Percentiles rank a stretch among this genome's conserved stretches.
These are phyloP conservation scores for Abrus precatorius DNA, from an alignment of 306 rosid species.

Conservation along the genomic window DNA sequence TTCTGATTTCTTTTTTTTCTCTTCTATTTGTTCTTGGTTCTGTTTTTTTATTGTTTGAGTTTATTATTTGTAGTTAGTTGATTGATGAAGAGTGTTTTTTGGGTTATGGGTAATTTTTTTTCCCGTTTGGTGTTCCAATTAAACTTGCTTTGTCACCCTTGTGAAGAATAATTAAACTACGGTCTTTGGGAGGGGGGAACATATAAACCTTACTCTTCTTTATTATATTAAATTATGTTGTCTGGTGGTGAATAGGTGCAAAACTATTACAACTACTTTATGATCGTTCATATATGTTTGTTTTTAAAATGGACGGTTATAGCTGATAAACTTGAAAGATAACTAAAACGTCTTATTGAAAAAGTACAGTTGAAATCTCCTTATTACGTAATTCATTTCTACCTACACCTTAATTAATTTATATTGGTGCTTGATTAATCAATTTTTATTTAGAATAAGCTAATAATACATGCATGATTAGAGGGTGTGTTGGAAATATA, in stretches of 20 bases:
- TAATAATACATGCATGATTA: neutral
- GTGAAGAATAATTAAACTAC: neutral
- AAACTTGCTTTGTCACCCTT: neutral
- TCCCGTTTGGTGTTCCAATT: neutral
- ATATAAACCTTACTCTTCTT: neutral
- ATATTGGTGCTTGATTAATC: neutral
- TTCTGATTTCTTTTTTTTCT: neutral
- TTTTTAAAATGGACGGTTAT: slow-evolving; percentile 1
- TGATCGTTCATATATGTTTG: neutral
- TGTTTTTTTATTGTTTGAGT: neutral
- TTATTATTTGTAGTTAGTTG: neutral
- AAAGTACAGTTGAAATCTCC: neutral
- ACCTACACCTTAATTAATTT: neutral
- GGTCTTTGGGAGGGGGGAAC: neutral
- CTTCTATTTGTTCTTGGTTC: neutral
- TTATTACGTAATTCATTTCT: neutral
- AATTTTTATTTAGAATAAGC: neutral
- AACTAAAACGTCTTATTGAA: neutral
- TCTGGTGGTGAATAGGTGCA: slow-evolving; percentile 7
- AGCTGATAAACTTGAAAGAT: neutral
- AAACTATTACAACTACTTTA: slow-evolving; percentile 12
- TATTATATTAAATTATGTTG: neutral
- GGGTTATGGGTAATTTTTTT: neutral
- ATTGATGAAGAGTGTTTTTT: slow-evolving; percentile 18
- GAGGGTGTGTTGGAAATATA: neutral